phyloP scores from a whole-genome alignment of 2,329 filamentous ascomycete genomes.

The Alternaria gaisen region DNA sequence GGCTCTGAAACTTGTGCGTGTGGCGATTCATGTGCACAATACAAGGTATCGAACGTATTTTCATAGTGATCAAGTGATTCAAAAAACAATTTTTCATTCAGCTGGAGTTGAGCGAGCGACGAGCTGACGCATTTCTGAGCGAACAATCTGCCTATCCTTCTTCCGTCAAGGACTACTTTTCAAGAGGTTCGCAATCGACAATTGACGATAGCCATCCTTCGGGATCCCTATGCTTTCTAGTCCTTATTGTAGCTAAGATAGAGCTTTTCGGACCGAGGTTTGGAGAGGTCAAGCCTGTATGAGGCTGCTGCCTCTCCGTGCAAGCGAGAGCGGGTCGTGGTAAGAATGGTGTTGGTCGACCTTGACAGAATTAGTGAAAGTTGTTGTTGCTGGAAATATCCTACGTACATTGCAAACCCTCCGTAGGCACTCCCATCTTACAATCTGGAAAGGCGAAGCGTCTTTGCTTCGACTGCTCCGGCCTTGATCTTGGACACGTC shows the following conservation, averaged over 20 bases:
- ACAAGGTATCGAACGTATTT: background rate
- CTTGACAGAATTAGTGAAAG: constrained; percentile 26
- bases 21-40: background rate
- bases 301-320: constrained; percentile 45
- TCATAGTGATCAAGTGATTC: background rate
- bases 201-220: constrained; percentile 38
- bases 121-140: constrained; percentile 34
- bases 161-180: constrained; percentile 30
- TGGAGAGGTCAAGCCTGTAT: constrained; percentile 23
- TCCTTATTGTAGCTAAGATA: constrained; percentile 25
- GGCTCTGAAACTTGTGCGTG: background rate
- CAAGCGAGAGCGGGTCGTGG: constrained; percentile 48
- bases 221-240: constrained; percentile 20
- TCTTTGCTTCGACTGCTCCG: constrained; percentile 43
- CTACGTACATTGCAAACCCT: constrained; percentile 47
- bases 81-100: constrained; percentile 27
- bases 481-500: constrained; percentile 45
- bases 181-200: constrained; percentile 40
- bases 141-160: constrained; percentile 38
- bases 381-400: background rate
- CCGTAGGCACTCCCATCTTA: constrained; percentile 49
- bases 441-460: constrained; percentile 53
- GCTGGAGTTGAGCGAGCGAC: constrained; percentile 41
- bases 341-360: constrained; percentile 50
- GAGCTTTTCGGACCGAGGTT: constrained; percentile 26